Percentiles rank a stretch among this genome's conserved stretches.
These are phyloP conservation scores for Xylariaceae sp. DNA, from an alignment of 2,329 filamentous ascomycete species.

Conservation along the genomic window DNA sequence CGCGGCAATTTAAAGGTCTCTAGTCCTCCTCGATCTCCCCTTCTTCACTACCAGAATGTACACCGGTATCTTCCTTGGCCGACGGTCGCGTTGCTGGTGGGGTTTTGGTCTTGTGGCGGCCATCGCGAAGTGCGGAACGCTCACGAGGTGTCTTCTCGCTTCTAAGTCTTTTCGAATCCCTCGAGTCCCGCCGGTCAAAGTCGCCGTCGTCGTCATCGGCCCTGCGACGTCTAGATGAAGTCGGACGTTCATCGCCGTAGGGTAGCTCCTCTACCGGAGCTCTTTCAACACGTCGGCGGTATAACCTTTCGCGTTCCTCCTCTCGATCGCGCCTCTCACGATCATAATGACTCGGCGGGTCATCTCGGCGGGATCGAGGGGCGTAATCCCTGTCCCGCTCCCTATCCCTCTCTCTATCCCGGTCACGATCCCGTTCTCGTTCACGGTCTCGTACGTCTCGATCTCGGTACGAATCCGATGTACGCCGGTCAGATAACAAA, in stretches of 20 bases:
- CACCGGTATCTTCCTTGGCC: slow-evolving; percentile 51
- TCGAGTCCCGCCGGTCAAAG: slow-evolving; percentile 58
- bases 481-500: slow-evolving; percentile 50
- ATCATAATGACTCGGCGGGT: slow-evolving; percentile 67
- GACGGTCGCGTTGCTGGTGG: slow-evolving; percentile 37
- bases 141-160: slow-evolving; percentile 57
- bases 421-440: slow-evolving; percentile 28
- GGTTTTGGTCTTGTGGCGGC: slow-evolving; percentile 53
- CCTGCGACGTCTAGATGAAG: slow-evolving; percentile 67
- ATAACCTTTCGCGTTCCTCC: slow-evolving; percentile 82
- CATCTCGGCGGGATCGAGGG: slow-evolving; percentile 53
- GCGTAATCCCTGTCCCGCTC: slow-evolving; percentile 41
- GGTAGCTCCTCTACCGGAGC: slow-evolving; percentile 83
- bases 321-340: slow-evolving; percentile 84
- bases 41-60: slow-evolving; percentile 90
- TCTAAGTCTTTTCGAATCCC: slow-evolving; percentile 63
- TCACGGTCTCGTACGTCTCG: slow-evolving; percentile 37
- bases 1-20: slow-evolving; percentile 1
- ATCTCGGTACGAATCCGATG: slow-evolving; percentile 42
- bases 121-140: slow-evolving; percentile 56
- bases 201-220: slow-evolving; percentile 70
- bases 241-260: slow-evolving; percentile 73
- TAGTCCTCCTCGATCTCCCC: slow-evolving; percentile 91
- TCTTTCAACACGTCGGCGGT: slow-evolving; percentile 66
- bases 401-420: slow-evolving; percentile 40